Base-by-base conservation (phyloP, 148 eudicot species). In the Vaccinium corymbosum region DNA sequence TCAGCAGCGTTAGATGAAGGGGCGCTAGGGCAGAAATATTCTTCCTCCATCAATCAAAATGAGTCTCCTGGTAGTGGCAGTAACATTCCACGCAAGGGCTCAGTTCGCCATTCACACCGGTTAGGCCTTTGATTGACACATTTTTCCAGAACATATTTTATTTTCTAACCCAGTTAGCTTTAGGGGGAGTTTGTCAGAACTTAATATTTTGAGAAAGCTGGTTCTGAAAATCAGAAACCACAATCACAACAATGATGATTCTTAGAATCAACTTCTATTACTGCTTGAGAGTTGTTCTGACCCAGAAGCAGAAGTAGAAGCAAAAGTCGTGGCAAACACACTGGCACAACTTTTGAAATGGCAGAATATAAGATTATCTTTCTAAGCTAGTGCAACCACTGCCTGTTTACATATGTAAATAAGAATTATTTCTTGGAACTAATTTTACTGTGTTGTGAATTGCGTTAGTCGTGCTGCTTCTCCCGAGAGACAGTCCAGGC, bases 11-110 rank as follows among this genome's bases (percentile, higher is more conserved):
- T 89, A 77, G 83, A 83, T 64, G 93, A 87, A 50, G 79, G 84
- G 86, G 87, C 82, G n/a, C 55, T 85, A 16, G 90, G 89, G 42
- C 88, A 84, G 35, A 86, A 80, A 74, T 87, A 87, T 70, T 50
- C 76, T 27, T 66, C 86, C 46, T 83, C 75, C 17, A 87, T 85
- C 74, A 90, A 90, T 76, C 91, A 61, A 27, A 89, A 88, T 86
- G 88, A 90, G 83, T 93, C 95, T 83, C 93, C 95, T 82, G 87
- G 90, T 76, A 91, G 92, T 83, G 78, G 87, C 76, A 89, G 87
- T 83, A 87, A 90, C 78, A 83, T 85, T 66, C 88, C 90, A 76
- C 89, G 22, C 32, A 87, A 84, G 83, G 85, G 53, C 22, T 82
- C 88, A 22, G 88, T 84, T 78, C 81, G 76, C 78, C 91, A 78